Percentiles rank a stretch among this genome's conserved stretches.
phyloP scores from a whole-genome alignment of 1,284 basidiomycete species.

The Xerocomus nothofagi region DNA sequence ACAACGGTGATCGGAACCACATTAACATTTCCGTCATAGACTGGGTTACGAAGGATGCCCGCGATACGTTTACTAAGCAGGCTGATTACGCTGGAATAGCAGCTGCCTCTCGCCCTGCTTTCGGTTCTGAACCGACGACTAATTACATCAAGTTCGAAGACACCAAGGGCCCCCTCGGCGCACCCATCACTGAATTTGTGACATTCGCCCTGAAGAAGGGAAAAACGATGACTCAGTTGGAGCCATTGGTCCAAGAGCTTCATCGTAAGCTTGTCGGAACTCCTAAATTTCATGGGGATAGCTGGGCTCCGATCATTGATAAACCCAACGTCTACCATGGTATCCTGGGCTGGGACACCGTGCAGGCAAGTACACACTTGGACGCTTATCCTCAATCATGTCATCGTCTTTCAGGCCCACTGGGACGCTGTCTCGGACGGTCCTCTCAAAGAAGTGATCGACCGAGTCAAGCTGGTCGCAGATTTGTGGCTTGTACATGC shows the following conservation, averaged over 20 bases:
- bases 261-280: constrained; percentile 23
- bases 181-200: constrained; percentile 36
- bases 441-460: constrained; percentile 30
- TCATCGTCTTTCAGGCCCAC: constrained; percentile 29
- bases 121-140: constrained; percentile 18
- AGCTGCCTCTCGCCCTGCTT: constrained; percentile 13
- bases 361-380: constrained; percentile 21
- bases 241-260: constrained; percentile 26
- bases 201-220: constrained; percentile 34
- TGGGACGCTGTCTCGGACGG: constrained; percentile 31
- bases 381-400: neutral
- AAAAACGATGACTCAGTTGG: constrained; percentile 18
- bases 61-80: constrained; percentile 14
- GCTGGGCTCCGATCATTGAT: constrained; percentile 29
- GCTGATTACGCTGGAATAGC: constrained; percentile 8
- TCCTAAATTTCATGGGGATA: constrained; percentile 30
- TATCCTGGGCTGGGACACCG: constrained; percentile 35
- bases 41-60: constrained; percentile 28
- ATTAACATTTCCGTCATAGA: constrained; percentile 15
- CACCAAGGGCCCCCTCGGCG: constrained; percentile 19
- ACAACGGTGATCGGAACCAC: constrained; percentile 8
- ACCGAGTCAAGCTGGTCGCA: constrained; percentile 28
- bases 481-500: constrained; percentile 35
- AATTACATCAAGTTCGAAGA: constrained; percentile 27
- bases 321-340: constrained; percentile 26